phyloP scores from a whole-genome alignment of 2,329 filamentous ascomycete species.

The Arthrobotrys musiformis region DNA sequence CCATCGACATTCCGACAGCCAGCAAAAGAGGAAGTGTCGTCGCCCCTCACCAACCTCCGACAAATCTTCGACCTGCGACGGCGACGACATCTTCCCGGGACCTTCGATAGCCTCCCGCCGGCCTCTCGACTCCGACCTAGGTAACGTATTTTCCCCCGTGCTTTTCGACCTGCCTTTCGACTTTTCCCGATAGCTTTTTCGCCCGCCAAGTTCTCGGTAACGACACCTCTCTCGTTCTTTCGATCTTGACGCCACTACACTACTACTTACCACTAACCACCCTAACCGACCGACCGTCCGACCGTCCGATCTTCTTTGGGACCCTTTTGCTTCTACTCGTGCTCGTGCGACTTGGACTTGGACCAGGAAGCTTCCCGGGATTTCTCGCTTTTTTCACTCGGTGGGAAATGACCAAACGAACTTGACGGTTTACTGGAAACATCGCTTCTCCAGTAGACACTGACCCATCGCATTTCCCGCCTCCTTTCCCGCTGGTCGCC shows the following conservation, averaged over 20 bases:
- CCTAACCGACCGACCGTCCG: slow-evolving; percentile 29
- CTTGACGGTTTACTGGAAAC: slow-evolving; percentile 29
- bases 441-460: slow-evolving; percentile 16
- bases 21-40: slow-evolving; percentile 12
- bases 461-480: slow-evolving; percentile 6
- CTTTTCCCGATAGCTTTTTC: slow-evolving; percentile 32
- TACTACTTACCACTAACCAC: slow-evolving; percentile 2
- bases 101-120: neutral
- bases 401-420: slow-evolving; percentile 24
- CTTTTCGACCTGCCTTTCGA: slow-evolving; percentile 40
- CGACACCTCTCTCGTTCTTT: slow-evolving; percentile 49
- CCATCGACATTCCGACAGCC: slow-evolving; percentile 5
- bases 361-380: slow-evolving; percentile 12
- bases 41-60: slow-evolving; percentile 18
- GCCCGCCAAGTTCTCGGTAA: slow-evolving; percentile 42
- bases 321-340: slow-evolving; percentile 15
- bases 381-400: slow-evolving; percentile 19
- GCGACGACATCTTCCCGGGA: slow-evolving; percentile 11
- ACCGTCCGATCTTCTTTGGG: slow-evolving; percentile 1
- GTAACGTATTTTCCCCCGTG: slow-evolving; percentile 47
- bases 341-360: slow-evolving; percentile 30
- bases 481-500: neutral
- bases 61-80: slow-evolving; percentile 27
- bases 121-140: slow-evolving; percentile 32
- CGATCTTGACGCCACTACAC: slow-evolving; percentile 28